A percentile compares a stretch with the other conserved stretches of the same genome.
Conservation (phyloP, 1,284 basidiomycete genomes). For the Ustilago trichophora region DNA sequence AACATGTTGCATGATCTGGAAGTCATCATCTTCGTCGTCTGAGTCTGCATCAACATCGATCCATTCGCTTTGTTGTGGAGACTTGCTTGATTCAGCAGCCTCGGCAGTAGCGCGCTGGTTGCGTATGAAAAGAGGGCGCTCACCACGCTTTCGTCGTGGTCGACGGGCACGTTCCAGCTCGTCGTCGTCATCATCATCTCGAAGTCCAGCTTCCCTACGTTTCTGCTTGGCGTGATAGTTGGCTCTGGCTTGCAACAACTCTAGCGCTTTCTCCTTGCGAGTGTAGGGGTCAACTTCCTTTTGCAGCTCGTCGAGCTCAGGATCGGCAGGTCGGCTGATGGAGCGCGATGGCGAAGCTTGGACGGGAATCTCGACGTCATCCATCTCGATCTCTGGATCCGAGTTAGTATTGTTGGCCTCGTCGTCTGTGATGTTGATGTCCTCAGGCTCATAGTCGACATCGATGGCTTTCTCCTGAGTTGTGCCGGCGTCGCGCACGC, state of each 20-base stretch:
- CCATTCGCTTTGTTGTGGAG: conserved; percentile 16
- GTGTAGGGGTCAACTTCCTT: conserved; percentile 40
- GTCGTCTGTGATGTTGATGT: conserved; percentile 41
- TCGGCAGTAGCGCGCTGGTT: conserved; percentile 1
- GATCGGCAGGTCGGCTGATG: conserved; percentile 24
- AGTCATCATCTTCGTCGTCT: conserved; percentile 16
- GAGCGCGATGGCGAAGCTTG: conserved; percentile 10
- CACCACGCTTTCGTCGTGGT: conserved; percentile 16
- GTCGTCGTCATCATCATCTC: conserved; percentile 40
- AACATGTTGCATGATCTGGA: conserved; percentile 6
- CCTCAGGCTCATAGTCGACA: conserved; percentile 68
- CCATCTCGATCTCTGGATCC: conserved; percentile 54
- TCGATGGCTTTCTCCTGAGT: conserved; percentile 84
- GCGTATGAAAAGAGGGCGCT: conserved; percentile 41
- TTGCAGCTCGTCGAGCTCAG: conserved; percentile 44
- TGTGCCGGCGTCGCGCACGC: conserved; percentile 79
- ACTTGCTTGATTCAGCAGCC: not conserved
- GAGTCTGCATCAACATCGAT: conserved; percentile 39
- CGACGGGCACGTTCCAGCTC: conserved; percentile 6
- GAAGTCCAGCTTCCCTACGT: conserved; percentile 44
- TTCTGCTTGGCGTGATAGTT: conserved; percentile 53
- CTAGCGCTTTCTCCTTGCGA: conserved; percentile 54
- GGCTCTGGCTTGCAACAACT: conserved; percentile 50
- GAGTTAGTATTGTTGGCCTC: conserved; percentile 31
- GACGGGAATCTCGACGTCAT: conserved; percentile 57